Evolutionary conservation across 345 rosid species (phyloP).

Genomic region (Aegle marmelos): DNA sequence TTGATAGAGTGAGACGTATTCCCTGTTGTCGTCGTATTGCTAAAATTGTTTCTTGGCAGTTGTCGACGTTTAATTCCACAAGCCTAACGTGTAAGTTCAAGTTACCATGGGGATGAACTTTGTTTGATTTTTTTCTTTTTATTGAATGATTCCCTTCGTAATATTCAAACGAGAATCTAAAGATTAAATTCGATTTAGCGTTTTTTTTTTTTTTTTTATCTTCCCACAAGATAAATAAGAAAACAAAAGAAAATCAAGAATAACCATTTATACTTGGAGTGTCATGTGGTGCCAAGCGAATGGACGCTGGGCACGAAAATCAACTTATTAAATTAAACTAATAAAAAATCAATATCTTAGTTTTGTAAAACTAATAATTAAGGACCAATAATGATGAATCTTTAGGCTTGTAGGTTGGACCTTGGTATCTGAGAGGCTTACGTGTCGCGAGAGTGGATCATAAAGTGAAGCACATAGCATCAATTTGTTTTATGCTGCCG

Average conservation of each 20-base stretch:
- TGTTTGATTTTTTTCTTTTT: no score
- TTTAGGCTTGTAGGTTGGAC: not conserved
- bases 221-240: no score
- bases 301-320: not conserved
- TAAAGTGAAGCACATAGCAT: not conserved
- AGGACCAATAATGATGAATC: slow-evolving; percentile 1
- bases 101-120: not conserved
- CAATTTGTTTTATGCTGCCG: not conserved
- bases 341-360: not conserved
- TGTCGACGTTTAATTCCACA: no score
- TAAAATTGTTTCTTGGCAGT: no score
- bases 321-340: not conserved
- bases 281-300: not conserved
- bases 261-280: not conserved
- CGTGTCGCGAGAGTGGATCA: not conserved
- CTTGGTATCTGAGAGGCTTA: not conserved
- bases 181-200: no score
- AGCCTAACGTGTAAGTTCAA: no score
- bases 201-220: no score
- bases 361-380: not conserved
- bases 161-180: not conserved
- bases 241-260: no score
- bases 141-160: not conserved
- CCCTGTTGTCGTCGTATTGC: no score
- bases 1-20: no score